Evolutionary conservation across 2,329 filamentous ascomycete species (phyloP).

Genomic region (Talaromyces sp.): DNA sequence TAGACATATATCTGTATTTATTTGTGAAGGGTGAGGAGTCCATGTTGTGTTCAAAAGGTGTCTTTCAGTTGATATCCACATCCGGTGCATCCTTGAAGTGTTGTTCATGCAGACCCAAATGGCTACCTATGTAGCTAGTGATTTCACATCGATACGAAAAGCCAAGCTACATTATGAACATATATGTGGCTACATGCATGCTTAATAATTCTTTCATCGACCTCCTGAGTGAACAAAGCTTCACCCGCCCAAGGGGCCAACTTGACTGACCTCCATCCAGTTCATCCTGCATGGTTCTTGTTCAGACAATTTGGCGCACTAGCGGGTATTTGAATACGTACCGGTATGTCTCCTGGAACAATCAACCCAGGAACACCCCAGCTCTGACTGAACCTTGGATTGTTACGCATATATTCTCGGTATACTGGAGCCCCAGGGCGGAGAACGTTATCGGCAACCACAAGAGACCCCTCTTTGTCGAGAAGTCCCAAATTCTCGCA

Average conservation of each 20-base stretch:
- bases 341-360: not conserved
- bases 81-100: too few species aligned
- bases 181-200: too few species aligned
- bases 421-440: slow-evolving; percentile 38
- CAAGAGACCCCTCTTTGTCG: slow-evolving; percentile 21
- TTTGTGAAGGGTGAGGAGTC: too few species aligned
- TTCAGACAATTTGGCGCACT: not conserved
- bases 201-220: too few species aligned
- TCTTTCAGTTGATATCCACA: too few species aligned
- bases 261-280: not conserved
- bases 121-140: too few species aligned
- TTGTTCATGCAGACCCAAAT: too few species aligned
- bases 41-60: too few species aligned
- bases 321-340: not conserved
- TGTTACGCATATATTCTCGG: slow-evolving; percentile 28
- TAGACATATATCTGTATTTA: too few species aligned
- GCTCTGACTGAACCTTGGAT: not conserved
- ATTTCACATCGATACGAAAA: too few species aligned
- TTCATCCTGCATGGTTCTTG: not conserved
- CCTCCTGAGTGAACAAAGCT: too few species aligned
- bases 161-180: too few species aligned
- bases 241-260: not conserved
- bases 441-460: slow-evolving; percentile 36
- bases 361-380: slow-evolving; percentile 1
- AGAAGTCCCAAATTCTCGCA: slow-evolving; percentile 29